Evolutionary conservation across 2,329 filamentous ascomycete genomes (phyloP).

Genomic region (Aureobasidium subglaciale): DNA sequence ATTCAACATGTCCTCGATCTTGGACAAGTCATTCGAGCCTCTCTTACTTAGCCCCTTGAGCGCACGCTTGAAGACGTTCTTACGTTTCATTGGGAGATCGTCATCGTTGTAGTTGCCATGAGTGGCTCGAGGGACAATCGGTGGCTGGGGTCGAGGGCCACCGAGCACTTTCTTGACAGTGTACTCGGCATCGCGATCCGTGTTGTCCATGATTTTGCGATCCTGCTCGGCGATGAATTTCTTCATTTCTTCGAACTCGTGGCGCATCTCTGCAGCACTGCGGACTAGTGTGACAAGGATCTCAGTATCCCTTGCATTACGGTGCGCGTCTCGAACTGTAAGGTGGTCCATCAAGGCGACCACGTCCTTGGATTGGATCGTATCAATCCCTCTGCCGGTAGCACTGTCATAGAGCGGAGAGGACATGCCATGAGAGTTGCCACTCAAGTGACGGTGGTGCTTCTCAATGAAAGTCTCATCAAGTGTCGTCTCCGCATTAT

Average conservation of each 20-base stretch:
- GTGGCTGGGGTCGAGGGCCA: conserved; percentile 68
- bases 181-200: conserved; percentile 81
- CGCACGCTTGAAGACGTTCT: conserved; percentile 91
- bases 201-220: conserved; percentile 76
- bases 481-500: conserved; percentile 46
- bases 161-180: conserved; percentile 75
- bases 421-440: conserved; percentile 83
- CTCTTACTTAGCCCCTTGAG: conserved; percentile 83
- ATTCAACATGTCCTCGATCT: conserved; percentile 85
- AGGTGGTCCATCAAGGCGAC: conserved; percentile 97
- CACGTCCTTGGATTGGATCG: conserved; percentile 93
- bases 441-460: conserved; percentile 66
- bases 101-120: conserved; percentile 44
- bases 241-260: conserved; percentile 92
- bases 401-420: conserved; percentile 87
- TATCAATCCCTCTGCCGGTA: conserved; percentile 79
- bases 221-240: conserved; percentile 85
- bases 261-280: conserved; percentile 93
- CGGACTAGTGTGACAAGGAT: conserved; percentile 91
- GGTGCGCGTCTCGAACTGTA: conserved; percentile 91
- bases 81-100: conserved; percentile 66
- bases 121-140: conserved; percentile 46
- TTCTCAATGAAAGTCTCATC: conserved; percentile 30
- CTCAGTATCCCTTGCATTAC: conserved; percentile 92
- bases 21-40: conserved; percentile 76